Evolutionary conservation across 305 asterid genomes (phyloP).

Genomic region (Fraxinus albicans): DNA sequence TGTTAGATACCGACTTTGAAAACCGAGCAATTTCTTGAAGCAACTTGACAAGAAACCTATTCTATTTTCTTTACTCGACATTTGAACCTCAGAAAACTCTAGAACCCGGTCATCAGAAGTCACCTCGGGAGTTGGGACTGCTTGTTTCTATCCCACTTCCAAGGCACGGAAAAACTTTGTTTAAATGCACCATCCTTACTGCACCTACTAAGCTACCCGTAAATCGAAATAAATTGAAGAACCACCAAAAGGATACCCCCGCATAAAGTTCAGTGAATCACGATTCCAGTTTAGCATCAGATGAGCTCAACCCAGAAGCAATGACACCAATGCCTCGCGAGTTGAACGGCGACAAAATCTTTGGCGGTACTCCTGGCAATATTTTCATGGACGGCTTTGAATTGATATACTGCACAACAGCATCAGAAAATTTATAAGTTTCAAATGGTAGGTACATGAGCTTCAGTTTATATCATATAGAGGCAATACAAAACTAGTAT

Average conservation of each 20-base stretch:
- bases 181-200: constrained; percentile 3
- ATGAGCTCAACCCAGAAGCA: constrained; percentile 47
- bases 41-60: constrained; percentile 31
- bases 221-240: not conserved
- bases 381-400: constrained; percentile 54
- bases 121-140: not conserved
- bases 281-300: constrained; percentile 53
- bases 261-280: constrained; percentile 27
- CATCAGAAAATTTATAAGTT: not conserved
- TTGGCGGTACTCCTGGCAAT: constrained; percentile 50
- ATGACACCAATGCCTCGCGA: constrained; percentile 47
- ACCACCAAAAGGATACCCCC: constrained; percentile 24
- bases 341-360: constrained; percentile 40
- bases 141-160: constrained; percentile 35
- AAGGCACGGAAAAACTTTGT: constrained; percentile 17
- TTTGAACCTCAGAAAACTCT: constrained; percentile 18
- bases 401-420: constrained; percentile 56
- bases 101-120: constrained; percentile 13
- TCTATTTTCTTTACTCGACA: constrained; percentile 34
- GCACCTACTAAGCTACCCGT: constrained; percentile 10
- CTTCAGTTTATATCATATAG: not conserved
- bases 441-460: not conserved
- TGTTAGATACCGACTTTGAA: constrained; percentile 18
- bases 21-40: constrained; percentile 26
- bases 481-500: not conserved